Base-by-base conservation (phyloP, 2,329 filamentous ascomycete genomes). In the Leptographium flavum region DNA sequence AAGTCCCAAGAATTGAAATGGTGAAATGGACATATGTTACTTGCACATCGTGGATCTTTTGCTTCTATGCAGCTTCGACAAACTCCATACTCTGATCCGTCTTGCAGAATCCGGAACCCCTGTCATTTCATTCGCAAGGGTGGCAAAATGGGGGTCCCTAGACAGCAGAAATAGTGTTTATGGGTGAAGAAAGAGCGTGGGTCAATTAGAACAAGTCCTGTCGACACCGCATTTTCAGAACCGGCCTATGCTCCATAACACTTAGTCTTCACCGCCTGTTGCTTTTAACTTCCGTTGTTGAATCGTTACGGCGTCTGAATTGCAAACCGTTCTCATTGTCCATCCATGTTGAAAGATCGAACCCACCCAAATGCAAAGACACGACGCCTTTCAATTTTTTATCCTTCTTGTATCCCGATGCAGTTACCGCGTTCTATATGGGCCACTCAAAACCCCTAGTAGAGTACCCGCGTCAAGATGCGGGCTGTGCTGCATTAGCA, bases 381-480 rank as follows among this genome's bases (percentile, higher is more conserved):
- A 36, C 17, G 21, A 37, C 30, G n/a, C 32, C 19, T 14, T 17
- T 37, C 21, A 22, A 10, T 45, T 19, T 14, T 7, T 22, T n/a
- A 15, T 33, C 25, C 25, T 22, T 47, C 35, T 35, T 33, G 15
- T 35, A 30, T 28, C 22, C 9, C n/a, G 8, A 43, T 28, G 13
- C 23, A 23, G 35, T 25, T 37, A 37, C 6, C 22, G 25, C 17
- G 27, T n/a, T 6, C 3, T 28, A 11, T 25, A 21, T 17, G 22
- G 14, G 39, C 17, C n/a, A 17, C 23, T 13, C 14, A 27, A 19
- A 21, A 31, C 14, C 14, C 40, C 47, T 62, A 70, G 55, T 70
- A 70, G 41, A 70, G 58, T 39, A 70, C 63, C 47, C 68, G 63
- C 31, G 68, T 70, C 56, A 69, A 55, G 48, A 69, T 69, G 45